Evolutionary conservation across 169 alveolate genomes (phyloP).

Genomic region (Plasmodium gaboni): DNA sequence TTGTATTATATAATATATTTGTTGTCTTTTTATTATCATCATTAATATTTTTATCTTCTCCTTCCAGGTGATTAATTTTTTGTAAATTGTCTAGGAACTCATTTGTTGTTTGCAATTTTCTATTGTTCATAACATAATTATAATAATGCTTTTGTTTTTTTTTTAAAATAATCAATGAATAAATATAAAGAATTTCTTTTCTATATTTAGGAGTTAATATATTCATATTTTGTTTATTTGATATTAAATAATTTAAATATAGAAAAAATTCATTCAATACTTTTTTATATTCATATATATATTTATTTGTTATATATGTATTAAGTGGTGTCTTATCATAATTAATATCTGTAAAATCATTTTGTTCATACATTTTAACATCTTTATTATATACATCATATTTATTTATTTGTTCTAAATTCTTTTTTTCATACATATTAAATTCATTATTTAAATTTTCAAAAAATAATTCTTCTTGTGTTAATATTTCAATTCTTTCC

Average conservation of each 20-base stretch:
- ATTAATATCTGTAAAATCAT: slow-evolving; percentile 43
- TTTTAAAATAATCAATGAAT: slow-evolving; percentile 27
- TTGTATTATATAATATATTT: background rate
- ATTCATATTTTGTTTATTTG: slow-evolving; percentile 25
- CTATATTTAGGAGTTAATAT: slow-evolving; percentile 34
- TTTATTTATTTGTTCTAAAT: background rate
- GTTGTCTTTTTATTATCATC: background rate
- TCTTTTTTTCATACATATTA: slow-evolving; percentile 22
- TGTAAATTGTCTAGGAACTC: background rate
- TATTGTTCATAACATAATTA: background rate
- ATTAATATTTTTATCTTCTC: background rate
- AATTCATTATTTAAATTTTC: slow-evolving; percentile 71
- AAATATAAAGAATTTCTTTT: slow-evolving; percentile 30
- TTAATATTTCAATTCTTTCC: slow-evolving; percentile 70
- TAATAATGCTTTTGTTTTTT: slow-evolving; percentile 33
- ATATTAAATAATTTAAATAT: slow-evolving; percentile 31
- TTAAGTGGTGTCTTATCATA: slow-evolving; percentile 71
- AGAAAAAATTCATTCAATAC: slow-evolving; percentile 27
- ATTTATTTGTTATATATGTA: slow-evolving; percentile 67
- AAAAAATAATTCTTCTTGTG: slow-evolving; percentile 74
- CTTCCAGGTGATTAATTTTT: background rate
- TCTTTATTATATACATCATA: slow-evolving; percentile 20
- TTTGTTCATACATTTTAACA: slow-evolving; percentile 49
- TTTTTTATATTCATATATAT: slow-evolving; percentile 51
- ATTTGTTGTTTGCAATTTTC: background rate